Evolutionary conservation across 2,329 filamentous ascomycete genomes (phyloP), one percentile per base, ranked within the genome.

Genomic region (Meredithiella fracta): DNA sequence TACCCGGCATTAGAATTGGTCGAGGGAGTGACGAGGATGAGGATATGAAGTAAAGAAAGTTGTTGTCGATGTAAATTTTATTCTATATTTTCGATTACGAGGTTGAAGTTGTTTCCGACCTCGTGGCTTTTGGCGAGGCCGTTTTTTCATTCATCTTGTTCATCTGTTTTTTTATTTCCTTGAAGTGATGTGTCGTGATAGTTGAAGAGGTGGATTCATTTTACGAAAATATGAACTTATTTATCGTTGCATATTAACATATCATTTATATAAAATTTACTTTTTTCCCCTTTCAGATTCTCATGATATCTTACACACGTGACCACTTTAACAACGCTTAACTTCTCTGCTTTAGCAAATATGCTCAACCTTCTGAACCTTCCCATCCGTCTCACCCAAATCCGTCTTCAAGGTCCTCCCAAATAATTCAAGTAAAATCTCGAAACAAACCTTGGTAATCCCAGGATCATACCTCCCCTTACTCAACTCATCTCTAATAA

Each of bases 381-480:
- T 76, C 0, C 77, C 82, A 61, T 82, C 80, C 61, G 74, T 72
- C 37, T 78, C 74, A 0, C 91, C 90, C 58, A 96, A 67, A 62
- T 95, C 89, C 3, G 83, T 77, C 70, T 86, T 86, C 65, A 96
- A 69, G 0, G 79, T 81, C 22, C 90, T 74, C 0, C 79, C 82
- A 68, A 96, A 96, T 59, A 95, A 65, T 71, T 96, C 90, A 15
- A 92, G 73, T 63, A 96, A 69, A 67, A 96, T 84, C 73, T 94
- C 86, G 65, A 94, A 95, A 71, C 90, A 95, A 37, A 91, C 78
- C 65, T 89, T 91, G 3, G 82, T 81, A 57, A 96, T 76, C 20
- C 86, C 87, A 0, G 90, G 86, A 66, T 96, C 90, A 65, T 95
- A 96, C 25, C 90, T 77, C n/a, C 89, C 90, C 70, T 95, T 95